Base-by-base conservation (phyloP, 768 basidiomycete species). In the Russula vinacea region DNA sequence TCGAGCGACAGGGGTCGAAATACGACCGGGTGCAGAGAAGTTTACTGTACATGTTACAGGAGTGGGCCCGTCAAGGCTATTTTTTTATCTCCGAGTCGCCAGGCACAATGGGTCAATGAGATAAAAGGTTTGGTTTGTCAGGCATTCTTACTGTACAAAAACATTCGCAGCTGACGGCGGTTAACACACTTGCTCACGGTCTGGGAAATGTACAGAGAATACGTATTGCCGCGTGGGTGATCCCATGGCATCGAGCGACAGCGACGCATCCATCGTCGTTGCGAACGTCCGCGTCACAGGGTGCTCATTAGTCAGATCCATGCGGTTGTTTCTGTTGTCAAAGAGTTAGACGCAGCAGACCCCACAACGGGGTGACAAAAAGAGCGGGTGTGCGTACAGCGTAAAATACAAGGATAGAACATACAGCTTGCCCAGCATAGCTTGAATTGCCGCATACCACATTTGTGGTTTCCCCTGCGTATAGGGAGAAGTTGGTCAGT, bases 341-440 rank as follows among this genome's bases (percentile, higher is more conserved):
- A 50, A 33, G 45, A 17, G 58, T 60, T n/a, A 60, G 45, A 24
- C 19, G n/a, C 16, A 10, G 40, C 4, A 16, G 19, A 4, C 44
- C 39, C 6, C 35, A 22, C 19, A 10, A 55, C 13, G 29, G 29
- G n/a, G 9, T 2, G 3, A 14, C 14, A 19, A 24, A 49, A n/a
- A 17, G 2, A 17, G 35, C 10, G 24, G 26, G n/a, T 9, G n/a
- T 9, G 29, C 64, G 32, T 51, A 65, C 58, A 61, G 35, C 22
- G 64, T 61, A 44, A n/a, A 61, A 52, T 24, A 60, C n/a, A 65
- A 24, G 9, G 64, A 65, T 42, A 61, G 6, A 37, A 61, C 40
- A 37, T 61, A 65, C 2, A 65, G 40, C 59, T 65, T 65, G 54
- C 59, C 64, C 29, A 65, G 55, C 59, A 65, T 65, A 17, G 64